These are phyloP conservation scores for Verticillium klebahnii DNA, from an alignment of 2,329 filamentous ascomycete genomes.

Conservation along the genomic window DNA sequence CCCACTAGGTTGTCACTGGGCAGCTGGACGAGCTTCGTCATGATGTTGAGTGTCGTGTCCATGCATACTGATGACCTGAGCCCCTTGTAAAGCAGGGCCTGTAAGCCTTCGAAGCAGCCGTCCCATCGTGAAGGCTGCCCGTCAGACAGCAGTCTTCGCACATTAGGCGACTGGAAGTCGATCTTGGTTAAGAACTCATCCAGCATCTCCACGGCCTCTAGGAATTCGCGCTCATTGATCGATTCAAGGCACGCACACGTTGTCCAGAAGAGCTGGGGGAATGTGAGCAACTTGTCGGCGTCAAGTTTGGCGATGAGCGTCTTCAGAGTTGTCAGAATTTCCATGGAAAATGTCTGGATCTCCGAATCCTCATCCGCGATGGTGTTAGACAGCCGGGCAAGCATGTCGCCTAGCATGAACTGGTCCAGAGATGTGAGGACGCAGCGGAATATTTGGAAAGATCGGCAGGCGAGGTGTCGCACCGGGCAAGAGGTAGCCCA, in stretches of 20 bases:
- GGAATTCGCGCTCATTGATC: conserved; percentile 91
- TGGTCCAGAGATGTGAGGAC: conserved; percentile 88
- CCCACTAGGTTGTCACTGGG: conserved; percentile 80
- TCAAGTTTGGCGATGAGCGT: conserved; percentile 85
- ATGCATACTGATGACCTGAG: conserved; percentile 81
- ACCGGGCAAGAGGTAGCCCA: conserved; percentile 98
- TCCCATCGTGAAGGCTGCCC: conserved; percentile 86
- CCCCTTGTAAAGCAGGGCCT: conserved; percentile 85
- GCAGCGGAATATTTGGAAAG: conserved; percentile 95
- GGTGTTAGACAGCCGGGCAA: conserved; percentile 90
- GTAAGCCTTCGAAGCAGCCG: conserved; percentile 79
- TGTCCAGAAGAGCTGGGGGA: conserved; percentile 96
- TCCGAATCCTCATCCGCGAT: conserved; percentile 93
- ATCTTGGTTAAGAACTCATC: conserved; percentile 81
- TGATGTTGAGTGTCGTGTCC: conserved; percentile 68
- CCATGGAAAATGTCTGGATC: conserved; percentile 96
- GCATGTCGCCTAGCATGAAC: conserved; percentile 94
- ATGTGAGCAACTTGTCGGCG: conserved; percentile 73
- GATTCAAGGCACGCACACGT: conserved; percentile 95
- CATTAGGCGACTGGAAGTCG: conserved; percentile 66
- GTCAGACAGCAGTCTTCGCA: conserved; percentile 69
- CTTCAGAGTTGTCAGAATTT: conserved; percentile 90
- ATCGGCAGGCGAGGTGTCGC: conserved; percentile 88
- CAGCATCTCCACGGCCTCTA: conserved; percentile 87
- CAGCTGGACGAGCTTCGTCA: conserved; percentile 74